Evolutionary conservation across 2,329 filamentous ascomycete species (phyloP).

Genomic region (Aquanectria penicillioides): DNA sequence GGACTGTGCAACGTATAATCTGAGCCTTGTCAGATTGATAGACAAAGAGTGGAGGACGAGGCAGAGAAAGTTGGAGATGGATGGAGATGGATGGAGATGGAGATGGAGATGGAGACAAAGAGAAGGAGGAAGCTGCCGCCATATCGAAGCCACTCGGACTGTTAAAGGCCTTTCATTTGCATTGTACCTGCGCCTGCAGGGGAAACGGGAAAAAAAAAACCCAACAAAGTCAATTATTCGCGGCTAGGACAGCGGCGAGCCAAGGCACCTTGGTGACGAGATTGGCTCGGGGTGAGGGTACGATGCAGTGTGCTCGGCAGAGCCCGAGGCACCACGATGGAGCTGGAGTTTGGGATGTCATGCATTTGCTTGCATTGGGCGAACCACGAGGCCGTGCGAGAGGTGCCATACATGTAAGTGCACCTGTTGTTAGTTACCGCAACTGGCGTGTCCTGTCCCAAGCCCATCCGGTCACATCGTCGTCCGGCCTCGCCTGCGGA

Average conservation of each 20-base stretch:
- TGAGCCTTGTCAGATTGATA: background rate
- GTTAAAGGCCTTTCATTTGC: too few relatives aligned
- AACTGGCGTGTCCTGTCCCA: too few relatives aligned
- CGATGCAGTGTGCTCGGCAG: slow-evolving; percentile 12
- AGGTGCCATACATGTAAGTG: slow-evolving; percentile 4
- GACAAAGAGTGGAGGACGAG: background rate
- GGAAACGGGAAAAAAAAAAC: background rate
- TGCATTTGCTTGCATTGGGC: slow-evolving; percentile 2
- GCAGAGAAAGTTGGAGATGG: background rate
- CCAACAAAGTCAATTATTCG: too few relatives aligned
- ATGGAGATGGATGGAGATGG: background rate
- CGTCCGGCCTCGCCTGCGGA: background rate
- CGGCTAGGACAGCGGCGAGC: background rate
- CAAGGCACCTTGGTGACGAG: slow-evolving; percentile 10
- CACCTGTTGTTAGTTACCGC: too few relatives aligned
- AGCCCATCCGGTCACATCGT: too few relatives aligned
- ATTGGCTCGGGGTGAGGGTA: slow-evolving; percentile 15
- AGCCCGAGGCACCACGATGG: slow-evolving; percentile 13
- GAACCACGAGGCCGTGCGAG: slow-evolving; percentile 20
- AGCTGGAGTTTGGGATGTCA: background rate
- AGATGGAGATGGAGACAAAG: slow-evolving; percentile 1
- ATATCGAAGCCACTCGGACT: background rate
- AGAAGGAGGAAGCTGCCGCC: background rate
- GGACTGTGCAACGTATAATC: too few relatives aligned
- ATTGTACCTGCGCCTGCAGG: background rate